Conservation (phyloP, 192 early-diverging fungal genomes). For the Coemansia javaensis region DNA sequence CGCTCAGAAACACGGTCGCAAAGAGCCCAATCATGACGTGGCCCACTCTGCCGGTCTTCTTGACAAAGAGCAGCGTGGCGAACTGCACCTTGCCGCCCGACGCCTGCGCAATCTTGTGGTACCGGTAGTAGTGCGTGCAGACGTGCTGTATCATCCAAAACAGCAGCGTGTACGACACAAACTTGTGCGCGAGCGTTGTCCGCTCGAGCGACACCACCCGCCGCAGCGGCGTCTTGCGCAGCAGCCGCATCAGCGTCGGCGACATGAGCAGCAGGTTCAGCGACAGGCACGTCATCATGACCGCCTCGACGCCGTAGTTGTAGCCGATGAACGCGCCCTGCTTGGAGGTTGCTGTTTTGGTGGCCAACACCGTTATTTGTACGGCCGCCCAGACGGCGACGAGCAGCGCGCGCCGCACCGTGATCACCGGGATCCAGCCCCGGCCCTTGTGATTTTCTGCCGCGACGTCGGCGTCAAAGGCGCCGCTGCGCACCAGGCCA, state of each 20-base stretch:
- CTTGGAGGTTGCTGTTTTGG: conserved; percentile 35
- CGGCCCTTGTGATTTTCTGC: not conserved
- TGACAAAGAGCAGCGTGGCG: conserved; percentile 45
- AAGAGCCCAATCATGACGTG: conserved; percentile 38
- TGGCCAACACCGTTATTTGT: conserved; percentile 51
- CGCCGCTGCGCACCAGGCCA: conserved; percentile 20
- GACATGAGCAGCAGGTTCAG: conserved; percentile 66
- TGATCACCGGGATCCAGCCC: conserved; percentile 17
- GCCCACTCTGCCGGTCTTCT: conserved; percentile 65
- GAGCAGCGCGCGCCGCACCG: conserved; percentile 33
- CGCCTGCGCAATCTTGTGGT: conserved; percentile 22
- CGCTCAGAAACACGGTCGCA: conserved; percentile 7
- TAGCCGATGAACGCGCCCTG: conserved; percentile 37
- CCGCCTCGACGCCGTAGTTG: conserved; percentile 16
- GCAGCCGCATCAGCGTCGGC: conserved; percentile 62
- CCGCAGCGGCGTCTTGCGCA: conserved; percentile 63
- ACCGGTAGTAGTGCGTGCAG: conserved; percentile 68
- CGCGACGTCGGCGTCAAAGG: conserved; percentile 18
- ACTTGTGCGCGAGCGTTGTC: conserved; percentile 73
- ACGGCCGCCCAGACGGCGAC: conserved; percentile 52
- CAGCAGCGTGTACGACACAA: conserved; percentile 62
- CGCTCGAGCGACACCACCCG: conserved; percentile 70
- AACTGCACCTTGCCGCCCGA: conserved; percentile 33
- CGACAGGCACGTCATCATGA: conserved; percentile 51
- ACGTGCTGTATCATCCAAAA: conserved; percentile 63